phyloP scores from a whole-genome alignment of 257 asterid genomes.

The Jasminum sambac region DNA sequence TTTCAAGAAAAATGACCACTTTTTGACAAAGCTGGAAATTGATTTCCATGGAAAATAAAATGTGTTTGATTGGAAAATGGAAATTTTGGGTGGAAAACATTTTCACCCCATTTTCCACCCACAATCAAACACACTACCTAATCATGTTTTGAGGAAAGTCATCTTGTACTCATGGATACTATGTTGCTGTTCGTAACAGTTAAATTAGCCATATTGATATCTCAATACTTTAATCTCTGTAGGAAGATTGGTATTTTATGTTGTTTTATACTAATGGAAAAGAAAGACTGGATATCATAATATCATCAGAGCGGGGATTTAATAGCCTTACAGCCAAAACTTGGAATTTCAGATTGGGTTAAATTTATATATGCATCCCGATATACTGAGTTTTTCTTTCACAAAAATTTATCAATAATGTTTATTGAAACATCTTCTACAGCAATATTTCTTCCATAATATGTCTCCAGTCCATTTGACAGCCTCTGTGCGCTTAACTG shows the following conservation, averaged over 20 bases:
- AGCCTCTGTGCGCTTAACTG: not conserved
- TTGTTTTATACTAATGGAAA: not conserved
- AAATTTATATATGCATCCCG: not conserved
- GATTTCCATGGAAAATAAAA: too few species aligned
- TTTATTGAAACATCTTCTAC: not conserved
- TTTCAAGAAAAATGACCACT: too few species aligned
- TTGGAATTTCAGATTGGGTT: too few species aligned
- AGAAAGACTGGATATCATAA: not conserved
- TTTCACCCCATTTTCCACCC: too few species aligned
- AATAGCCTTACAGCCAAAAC: not conserved
- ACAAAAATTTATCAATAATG: not conserved
- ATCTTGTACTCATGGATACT: slow-evolving; percentile 1
- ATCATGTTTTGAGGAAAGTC: not conserved
- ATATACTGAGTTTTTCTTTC: not conserved
- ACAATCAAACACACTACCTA: too few species aligned
- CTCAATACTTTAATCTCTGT: not conserved
- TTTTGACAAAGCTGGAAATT: too few species aligned
- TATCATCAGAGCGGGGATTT: not conserved
- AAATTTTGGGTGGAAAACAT: too few species aligned
- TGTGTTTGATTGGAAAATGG: too few species aligned
- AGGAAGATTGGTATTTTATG: slow-evolving; percentile 2
- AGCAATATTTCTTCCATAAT: not conserved
- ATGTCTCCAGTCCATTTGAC: not conserved
- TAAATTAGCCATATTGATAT: not conserved
- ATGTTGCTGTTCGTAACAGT: not conserved